Conservation (phyloP, 2,329 filamentous ascomycete species). For the Dothistroma septosporum region DNA sequence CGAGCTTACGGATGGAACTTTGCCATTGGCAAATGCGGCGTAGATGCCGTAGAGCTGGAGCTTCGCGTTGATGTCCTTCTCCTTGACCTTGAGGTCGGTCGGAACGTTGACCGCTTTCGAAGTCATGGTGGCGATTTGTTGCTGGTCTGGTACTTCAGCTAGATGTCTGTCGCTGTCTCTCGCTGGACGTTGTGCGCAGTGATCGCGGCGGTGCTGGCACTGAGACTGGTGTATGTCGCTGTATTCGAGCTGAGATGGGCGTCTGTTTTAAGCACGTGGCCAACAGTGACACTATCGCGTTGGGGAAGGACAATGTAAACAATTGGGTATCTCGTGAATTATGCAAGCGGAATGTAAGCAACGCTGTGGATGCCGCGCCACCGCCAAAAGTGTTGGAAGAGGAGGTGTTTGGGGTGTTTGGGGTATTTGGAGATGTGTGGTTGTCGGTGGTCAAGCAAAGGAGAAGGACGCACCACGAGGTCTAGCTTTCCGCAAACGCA, state of each 20-base stretch:
- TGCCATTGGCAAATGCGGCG: constrained; percentile 80
- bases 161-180: background rate
- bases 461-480: background rate
- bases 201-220: constrained; percentile 1
- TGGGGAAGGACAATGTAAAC: constrained; percentile 6
- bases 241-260: constrained; percentile 1
- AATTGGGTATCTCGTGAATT: constrained; percentile 18
- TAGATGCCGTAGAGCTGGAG: constrained; percentile 91
- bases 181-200: constrained; percentile 6
- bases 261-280: constrained; percentile 9
- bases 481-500: constrained; percentile 1
- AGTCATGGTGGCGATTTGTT: constrained; percentile 28
- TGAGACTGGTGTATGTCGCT: background rate
- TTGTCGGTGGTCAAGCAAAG: background rate
- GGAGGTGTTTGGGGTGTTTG: background rate
- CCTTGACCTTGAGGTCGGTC: constrained; percentile 69
- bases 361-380: constrained; percentile 9
- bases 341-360: constrained; percentile 9
- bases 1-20: constrained; percentile 74
- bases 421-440: constrained; percentile 1
- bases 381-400: background rate
- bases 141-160: constrained; percentile 4
- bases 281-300: constrained; percentile 2
- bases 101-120: constrained; percentile 63
- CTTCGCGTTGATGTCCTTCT: constrained; percentile 85